Percentiles rank a stretch among this genome's conserved stretches.
Conservation (phyloP, 192 early-diverging fungal genomes). For the Oehlia diaphana region DNA sequence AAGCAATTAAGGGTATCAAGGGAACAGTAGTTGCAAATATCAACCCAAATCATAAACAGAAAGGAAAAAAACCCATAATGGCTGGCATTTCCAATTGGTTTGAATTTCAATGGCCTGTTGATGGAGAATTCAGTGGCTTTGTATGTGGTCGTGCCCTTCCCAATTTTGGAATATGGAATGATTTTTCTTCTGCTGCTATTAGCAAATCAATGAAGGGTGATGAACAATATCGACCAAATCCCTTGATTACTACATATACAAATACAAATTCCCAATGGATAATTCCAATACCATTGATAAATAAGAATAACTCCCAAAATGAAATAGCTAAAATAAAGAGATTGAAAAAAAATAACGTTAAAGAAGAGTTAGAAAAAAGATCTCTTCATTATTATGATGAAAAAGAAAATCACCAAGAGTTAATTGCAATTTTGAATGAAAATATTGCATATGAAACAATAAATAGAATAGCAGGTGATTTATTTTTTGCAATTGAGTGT, state of each 20-base stretch:
- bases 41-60: not conserved
- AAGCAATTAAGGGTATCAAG: not conserved
- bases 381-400: not conserved
- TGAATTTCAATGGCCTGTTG: not conserved
- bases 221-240: not conserved
- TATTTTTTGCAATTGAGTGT: not conserved
- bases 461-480: not conserved
- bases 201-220: not conserved
- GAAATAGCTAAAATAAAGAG: not conserved
- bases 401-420: not conserved
- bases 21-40: not conserved
- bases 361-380: not conserved
- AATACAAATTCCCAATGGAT: not conserved
- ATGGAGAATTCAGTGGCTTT: not conserved
- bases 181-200: not conserved
- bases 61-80: not conserved
- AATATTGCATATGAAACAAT: slow-evolving; percentile 1
- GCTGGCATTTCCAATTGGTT: slow-evolving; percentile 1
- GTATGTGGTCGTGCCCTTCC: not conserved
- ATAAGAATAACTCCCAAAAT: not conserved
- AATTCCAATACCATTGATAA: not conserved
- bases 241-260: not conserved
- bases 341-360: not conserved
- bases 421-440: not conserved
- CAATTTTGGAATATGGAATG: not conserved